Evolutionary conservation across 768 basidiomycete genomes (phyloP), one percentile per base, ranked within the genome.

Genomic region (Tulasnella sp.): DNA sequence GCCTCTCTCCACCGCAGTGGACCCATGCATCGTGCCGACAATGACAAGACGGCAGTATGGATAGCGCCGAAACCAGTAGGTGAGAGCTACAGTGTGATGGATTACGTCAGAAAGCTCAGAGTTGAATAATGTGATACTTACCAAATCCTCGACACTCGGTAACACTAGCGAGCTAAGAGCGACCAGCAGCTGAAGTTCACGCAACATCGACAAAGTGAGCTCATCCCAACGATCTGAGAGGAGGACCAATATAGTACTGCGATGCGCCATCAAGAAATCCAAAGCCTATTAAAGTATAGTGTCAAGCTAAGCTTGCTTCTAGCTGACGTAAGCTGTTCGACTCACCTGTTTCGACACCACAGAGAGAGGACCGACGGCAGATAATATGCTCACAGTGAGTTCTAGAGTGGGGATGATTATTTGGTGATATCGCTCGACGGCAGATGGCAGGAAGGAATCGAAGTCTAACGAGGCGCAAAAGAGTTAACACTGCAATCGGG

Each of bases 341-440:
- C 72, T 35, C 62, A 82, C 87, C 72, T 90, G 88, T 45, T 82
- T 78, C 1, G 79, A 73, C 0, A 80, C 83, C 0, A 81, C 81
- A 2, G 88, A 85, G 49, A 78, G 78, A 17, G 73, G 70, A 9
- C 87, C 86, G 8, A 91, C 68, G n/a, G 83, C 84, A 2, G 88
- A 80, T 29, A 94, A 70, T 55, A 89, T 77, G 6, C 80, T 83
- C 55, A 82, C 77, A 11, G 87, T 75, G 17, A 96, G 75, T 67
- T 96, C 91, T 39, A 97, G 67, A 4, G 84, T 82, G 0, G 90
- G 92, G 70, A 91, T 79, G 63, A 96, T 76, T 0, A 96, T 69
- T 64, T 96, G 92, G 64, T 96, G 91, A 66, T 96, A 92, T 34
- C 94, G 80, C 54, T 87, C 83, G 17, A 90, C 77, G 1, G 86